Percentiles rank a stretch among this genome's conserved stretches.
phyloP scores from a whole-genome alignment of 768 basidiomycete genomes.

The Lentinula aciculospora region DNA sequence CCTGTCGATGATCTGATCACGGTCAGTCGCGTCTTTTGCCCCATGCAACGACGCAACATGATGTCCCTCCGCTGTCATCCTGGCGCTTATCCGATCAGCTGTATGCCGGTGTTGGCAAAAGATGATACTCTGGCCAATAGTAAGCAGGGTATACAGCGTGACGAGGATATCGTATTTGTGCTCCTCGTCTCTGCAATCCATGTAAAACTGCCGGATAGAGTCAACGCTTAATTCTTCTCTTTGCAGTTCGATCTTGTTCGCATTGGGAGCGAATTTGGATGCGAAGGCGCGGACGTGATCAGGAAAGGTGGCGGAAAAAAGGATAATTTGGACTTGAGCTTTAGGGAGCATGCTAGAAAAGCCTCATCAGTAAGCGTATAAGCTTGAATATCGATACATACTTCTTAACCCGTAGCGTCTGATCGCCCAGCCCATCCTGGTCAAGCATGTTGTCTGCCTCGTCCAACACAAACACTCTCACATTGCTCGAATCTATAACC shows the following conservation, averaged over 20 bases:
- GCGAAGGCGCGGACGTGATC: constrained; percentile 92
- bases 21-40: constrained; percentile 83
- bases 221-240: constrained; percentile 92
- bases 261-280: constrained; percentile 83
- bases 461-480: constrained; percentile 94
- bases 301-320: constrained; percentile 98
- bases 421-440: constrained; percentile 89
- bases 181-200: constrained; percentile 89
- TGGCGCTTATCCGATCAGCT: constrained; percentile 84
- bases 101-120: constrained; percentile 93
- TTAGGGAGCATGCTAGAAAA: constrained; percentile 53
- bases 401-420: constrained; percentile 93
- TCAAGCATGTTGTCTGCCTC: constrained; percentile 99
- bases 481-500: constrained; percentile 71
- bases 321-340: constrained; percentile 69
- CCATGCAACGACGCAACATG: constrained; percentile 96
- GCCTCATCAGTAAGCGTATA: neutral
- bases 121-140: constrained; percentile 97
- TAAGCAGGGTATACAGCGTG: constrained; percentile 81
- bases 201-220: constrained; percentile 94
- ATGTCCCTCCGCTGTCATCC: constrained; percentile 92
- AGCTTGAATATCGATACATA: constrained; percentile 27
- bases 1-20: constrained; percentile 88
- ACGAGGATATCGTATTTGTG: constrained; percentile 96
- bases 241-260: constrained; percentile 95